These are phyloP conservation scores for Diutina sp. DNA, from an alignment of 1,139 yeast genomes.

Conservation along the genomic window DNA sequence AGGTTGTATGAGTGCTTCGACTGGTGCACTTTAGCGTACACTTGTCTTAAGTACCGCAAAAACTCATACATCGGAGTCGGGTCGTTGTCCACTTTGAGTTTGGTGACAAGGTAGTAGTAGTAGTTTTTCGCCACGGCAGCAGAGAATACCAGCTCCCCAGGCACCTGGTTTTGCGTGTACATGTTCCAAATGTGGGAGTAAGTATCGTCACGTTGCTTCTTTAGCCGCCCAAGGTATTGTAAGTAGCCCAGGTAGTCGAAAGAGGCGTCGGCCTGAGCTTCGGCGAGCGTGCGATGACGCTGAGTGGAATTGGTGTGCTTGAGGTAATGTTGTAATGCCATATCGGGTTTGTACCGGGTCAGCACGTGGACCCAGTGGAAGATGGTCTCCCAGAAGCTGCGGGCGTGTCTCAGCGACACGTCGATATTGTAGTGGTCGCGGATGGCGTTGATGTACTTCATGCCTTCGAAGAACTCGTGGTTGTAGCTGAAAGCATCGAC, in stretches of 20 bases:
- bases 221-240: background rate
- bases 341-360: background rate
- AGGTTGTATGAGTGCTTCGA: background rate
- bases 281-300: background rate
- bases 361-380: slow-evolving; percentile 1
- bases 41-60: background rate
- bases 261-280: background rate
- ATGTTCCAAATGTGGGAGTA: background rate
- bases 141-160: background rate
- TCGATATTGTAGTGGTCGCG: background rate
- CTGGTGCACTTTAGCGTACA: background rate
- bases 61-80: background rate
- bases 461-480: background rate
- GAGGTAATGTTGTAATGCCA: background rate
- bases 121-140: background rate
- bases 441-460: background rate
- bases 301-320: background rate
- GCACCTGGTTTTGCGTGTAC: background rate
- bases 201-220: background rate
- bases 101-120: background rate
- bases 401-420: background rate
- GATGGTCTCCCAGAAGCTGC: background rate
- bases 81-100: background rate
- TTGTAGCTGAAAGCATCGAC: background rate
- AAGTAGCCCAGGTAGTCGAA: background rate